phyloP scores from a whole-genome alignment of 805 yeast species.

The Nakazawaea peltata region DNA sequence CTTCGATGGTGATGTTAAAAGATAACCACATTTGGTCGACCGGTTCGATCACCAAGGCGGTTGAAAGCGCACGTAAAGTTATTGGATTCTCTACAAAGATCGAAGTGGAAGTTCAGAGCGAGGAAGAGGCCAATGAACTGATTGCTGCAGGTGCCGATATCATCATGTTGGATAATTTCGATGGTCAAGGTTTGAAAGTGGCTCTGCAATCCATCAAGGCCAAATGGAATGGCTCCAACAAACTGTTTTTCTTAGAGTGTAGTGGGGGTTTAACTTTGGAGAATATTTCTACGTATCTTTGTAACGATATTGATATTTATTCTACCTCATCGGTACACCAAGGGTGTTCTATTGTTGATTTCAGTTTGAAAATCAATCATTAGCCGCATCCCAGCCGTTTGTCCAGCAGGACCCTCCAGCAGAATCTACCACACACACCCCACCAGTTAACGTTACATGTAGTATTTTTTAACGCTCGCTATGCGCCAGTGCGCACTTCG shows the following conservation, averaged over 20 bases:
- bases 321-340: conserved; percentile 90
- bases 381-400: too few relatives aligned
- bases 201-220: conserved; percentile 60
- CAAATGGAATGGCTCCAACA: conserved; percentile 39
- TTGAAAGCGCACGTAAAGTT: conserved; percentile 62
- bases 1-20: conserved; percentile 93
- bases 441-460: too few relatives aligned
- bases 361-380: conserved; percentile 62
- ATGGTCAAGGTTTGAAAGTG: conserved; percentile 50
- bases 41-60: conserved; percentile 86
- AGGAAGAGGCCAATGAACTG: conserved; percentile 85
- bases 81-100: conserved; percentile 87
- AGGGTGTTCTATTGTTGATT: conserved; percentile 79
- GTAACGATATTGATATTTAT: conserved; percentile 80
- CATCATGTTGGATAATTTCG: conserved; percentile 88
- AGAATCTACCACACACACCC: too few relatives aligned
- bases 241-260: conserved; percentile 70
- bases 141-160: conserved; percentile 94
- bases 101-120: conserved; percentile 87
- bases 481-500: too few relatives aligned
- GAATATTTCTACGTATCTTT: conserved; percentile 57
- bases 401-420: too few relatives aligned
- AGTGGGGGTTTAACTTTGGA: conserved; percentile 80
- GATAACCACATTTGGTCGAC: conserved; percentile 92
- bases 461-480: too few relatives aligned